A percentile compares a stretch with the other conserved stretches of the same genome.
Evolutionary conservation across 371 early-diverging fungal genomes (phyloP).

Genomic region (Actinomortierella ambigua): DNA sequence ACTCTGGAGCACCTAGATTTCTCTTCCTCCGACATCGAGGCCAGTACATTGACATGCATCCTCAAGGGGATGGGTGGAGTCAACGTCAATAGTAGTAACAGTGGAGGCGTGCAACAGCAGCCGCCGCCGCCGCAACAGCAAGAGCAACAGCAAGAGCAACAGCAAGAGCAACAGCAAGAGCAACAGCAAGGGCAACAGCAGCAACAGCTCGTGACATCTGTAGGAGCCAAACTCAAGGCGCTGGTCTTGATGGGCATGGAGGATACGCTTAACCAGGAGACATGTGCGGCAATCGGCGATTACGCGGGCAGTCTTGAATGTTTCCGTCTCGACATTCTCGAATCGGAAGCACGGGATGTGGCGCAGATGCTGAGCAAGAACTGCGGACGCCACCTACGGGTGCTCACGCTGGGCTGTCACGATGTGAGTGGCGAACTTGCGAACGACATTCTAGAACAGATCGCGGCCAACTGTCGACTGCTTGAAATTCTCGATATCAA

Average conservation of each 20-base stretch:
- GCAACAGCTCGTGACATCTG: too few species aligned
- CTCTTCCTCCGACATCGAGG: conserved; percentile 44
- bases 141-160: too few species aligned
- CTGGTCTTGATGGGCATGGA: conserved; percentile 40
- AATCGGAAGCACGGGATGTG: conserved; percentile 40
- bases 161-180: too few species aligned
- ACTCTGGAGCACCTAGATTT: conserved; percentile 44
- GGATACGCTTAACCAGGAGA: conserved; percentile 37
- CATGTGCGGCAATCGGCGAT: conserved; percentile 39
- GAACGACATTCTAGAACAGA: conserved; percentile 37
- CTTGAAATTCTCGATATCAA: conserved; percentile 42
- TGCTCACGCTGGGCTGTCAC: conserved; percentile 40
- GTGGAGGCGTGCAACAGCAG: too few species aligned
- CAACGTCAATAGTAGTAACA: too few species aligned
- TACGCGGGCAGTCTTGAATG: conserved; percentile 33
- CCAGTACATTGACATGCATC: conserved; percentile 21
- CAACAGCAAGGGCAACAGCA: too few species aligned
- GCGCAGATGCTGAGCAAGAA: conserved; percentile 26
- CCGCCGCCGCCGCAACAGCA: too few species aligned
- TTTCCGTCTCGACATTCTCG: conserved; percentile 44
- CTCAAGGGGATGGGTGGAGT: conserved; percentile 36
- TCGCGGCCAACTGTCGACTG: conserved; percentile 32
- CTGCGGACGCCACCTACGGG: conserved; percentile 26
- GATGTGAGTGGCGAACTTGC: conserved; percentile 40
- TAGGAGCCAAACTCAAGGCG: conserved; percentile 17